Percentiles rank a stretch among this genome's conserved stretches.
Conservation (phyloP, 2,329 filamentous ascomycete species). For the Alternaria sp. region DNA sequence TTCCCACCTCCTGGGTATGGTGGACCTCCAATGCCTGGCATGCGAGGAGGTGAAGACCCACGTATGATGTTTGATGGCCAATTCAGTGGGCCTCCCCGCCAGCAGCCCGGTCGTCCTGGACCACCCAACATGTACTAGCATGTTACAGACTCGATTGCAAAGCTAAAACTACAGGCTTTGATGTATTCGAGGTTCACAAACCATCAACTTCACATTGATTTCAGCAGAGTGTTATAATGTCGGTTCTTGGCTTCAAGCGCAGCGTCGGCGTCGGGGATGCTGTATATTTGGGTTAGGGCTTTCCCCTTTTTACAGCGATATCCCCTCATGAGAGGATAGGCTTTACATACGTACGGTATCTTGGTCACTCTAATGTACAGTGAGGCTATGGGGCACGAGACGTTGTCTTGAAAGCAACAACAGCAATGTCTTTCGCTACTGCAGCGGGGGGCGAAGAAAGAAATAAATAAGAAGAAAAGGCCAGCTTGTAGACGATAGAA, state of each 20-base stretch:
- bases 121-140: slow-evolving; percentile 46
- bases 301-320: slow-evolving; percentile 3
- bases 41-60: slow-evolving; percentile 47
- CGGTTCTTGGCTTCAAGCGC: slow-evolving; percentile 8
- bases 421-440: slow-evolving; percentile 1
- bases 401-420: background rate
- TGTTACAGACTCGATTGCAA: background rate
- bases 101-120: slow-evolving; percentile 39
- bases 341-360: background rate
- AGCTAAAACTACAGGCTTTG: background rate
- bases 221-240: slow-evolving; percentile 7
- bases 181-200: background rate
- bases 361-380: slow-evolving; percentile 1
- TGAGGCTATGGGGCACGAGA: slow-evolving; percentile 3
- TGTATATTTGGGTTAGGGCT: slow-evolving; percentile 8
- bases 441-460: background rate
- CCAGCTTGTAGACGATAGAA: slow-evolving; percentile 9
- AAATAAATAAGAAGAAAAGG: slow-evolving; percentile 8
- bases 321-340: background rate
- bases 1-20: slow-evolving; percentile 46
- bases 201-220: slow-evolving; percentile 6
- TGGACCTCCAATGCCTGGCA: slow-evolving; percentile 39
- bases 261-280: slow-evolving; percentile 14
- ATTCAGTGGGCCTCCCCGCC: slow-evolving; percentile 42
- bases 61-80: slow-evolving; percentile 50